These are phyloP conservation scores for Clausena lansium DNA, from an alignment of 345 rosid species.

Conservation along the genomic window DNA sequence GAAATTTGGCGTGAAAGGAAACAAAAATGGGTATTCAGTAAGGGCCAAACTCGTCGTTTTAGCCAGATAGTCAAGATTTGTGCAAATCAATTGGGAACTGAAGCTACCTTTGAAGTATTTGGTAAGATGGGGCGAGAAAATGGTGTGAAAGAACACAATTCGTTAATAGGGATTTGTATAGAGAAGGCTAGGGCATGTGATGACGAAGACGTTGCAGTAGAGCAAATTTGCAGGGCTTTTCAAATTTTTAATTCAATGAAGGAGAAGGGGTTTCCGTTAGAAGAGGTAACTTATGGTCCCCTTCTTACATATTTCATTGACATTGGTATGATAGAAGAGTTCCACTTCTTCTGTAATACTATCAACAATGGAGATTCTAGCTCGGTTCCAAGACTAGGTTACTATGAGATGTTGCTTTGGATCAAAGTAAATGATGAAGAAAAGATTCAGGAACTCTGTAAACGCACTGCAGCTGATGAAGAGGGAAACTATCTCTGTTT, in stretches of 20 bases:
- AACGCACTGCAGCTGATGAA: slow-evolving; percentile 24
- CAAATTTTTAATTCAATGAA: slow-evolving; percentile 51
- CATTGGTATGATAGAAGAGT: slow-evolving; percentile 67
- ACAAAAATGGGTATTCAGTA: slow-evolving; percentile 44
- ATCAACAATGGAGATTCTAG: slow-evolving; percentile 40
- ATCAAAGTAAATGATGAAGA: slow-evolving; percentile 42
- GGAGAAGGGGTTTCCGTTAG: slow-evolving; percentile 62
- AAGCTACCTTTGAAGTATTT: slow-evolving; percentile 38
- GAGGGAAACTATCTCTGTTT: slow-evolving; percentile 29
- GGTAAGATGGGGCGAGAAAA: slow-evolving; percentile 58
- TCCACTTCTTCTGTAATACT: slow-evolving; percentile 33
- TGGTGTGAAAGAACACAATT: slow-evolving; percentile 63
- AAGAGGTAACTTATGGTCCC: slow-evolving; percentile 64
- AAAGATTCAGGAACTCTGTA: slow-evolving; percentile 60
- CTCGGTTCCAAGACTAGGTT: slow-evolving; percentile 52
- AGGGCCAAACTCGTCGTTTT: slow-evolving; percentile 33
- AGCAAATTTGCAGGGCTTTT: slow-evolving; percentile 41
- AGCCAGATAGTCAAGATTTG: slow-evolving; percentile 31
- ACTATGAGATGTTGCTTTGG: slow-evolving; percentile 84
- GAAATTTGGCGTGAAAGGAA: slow-evolving; percentile 62
- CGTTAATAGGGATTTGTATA: slow-evolving; percentile 46
- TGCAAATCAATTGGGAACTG: slow-evolving; percentile 53
- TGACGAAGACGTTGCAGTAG: slow-evolving; percentile 43
- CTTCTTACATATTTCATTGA: slow-evolving; percentile 61
- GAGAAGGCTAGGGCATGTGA: slow-evolving; percentile 47